Percentiles rank a stretch among this genome's conserved stretches.
phyloP scores from a whole-genome alignment of 2,329 filamentous ascomycete genomes.

The Colletotrichum sp. region DNA sequence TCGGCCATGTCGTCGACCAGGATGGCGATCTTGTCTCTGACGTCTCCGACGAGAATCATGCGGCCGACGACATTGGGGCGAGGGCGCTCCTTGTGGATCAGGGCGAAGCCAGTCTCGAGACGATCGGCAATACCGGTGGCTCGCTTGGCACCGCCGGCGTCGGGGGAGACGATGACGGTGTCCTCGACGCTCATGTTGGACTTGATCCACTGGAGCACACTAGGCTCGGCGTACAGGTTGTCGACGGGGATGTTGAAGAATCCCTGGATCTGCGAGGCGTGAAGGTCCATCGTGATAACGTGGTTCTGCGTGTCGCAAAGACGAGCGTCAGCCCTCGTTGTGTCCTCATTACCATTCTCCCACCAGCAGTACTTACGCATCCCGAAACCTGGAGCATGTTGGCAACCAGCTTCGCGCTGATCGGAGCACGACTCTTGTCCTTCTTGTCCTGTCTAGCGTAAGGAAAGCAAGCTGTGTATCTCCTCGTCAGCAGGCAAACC shows the following conservation, averaged over 20 bases:
- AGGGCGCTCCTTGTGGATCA: slow-evolving; percentile 81
- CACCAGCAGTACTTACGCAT: slow-evolving; percentile 45
- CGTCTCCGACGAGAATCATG: slow-evolving; percentile 94
- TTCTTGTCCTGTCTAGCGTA: slow-evolving; percentile 94
- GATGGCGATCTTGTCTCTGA: slow-evolving; percentile 89
- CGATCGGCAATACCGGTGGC: slow-evolving; percentile 87
- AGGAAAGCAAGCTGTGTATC: slow-evolving; percentile 74
- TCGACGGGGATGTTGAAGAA: slow-evolving; percentile 78
- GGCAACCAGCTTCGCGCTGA: slow-evolving; percentile 86
- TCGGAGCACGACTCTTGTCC: slow-evolving; percentile 81
- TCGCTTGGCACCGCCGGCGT: slow-evolving; percentile 86
- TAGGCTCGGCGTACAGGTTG: slow-evolving; percentile 86
- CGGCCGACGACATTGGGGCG: slow-evolving; percentile 81
- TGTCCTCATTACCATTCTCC: not conserved
- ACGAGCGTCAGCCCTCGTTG: not conserved
- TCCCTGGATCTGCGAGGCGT: slow-evolving; percentile 85
- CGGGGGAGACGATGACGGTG: slow-evolving; percentile 85
- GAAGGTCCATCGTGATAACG: slow-evolving; percentile 86
- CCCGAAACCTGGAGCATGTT: slow-evolving; percentile 92
- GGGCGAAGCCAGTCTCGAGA: slow-evolving; percentile 80
- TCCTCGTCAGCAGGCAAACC: not conserved
- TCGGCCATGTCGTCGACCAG: slow-evolving; percentile 98
- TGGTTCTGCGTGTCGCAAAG: slow-evolving; percentile 19
- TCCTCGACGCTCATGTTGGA: slow-evolving; percentile 78
- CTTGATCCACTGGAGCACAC: slow-evolving; percentile 82